Percentiles rank a stretch among this genome's conserved stretches.
phyloP scores from a whole-genome alignment of 2,329 filamentous ascomycete genomes.

The Domatiomyces catenatus region DNA sequence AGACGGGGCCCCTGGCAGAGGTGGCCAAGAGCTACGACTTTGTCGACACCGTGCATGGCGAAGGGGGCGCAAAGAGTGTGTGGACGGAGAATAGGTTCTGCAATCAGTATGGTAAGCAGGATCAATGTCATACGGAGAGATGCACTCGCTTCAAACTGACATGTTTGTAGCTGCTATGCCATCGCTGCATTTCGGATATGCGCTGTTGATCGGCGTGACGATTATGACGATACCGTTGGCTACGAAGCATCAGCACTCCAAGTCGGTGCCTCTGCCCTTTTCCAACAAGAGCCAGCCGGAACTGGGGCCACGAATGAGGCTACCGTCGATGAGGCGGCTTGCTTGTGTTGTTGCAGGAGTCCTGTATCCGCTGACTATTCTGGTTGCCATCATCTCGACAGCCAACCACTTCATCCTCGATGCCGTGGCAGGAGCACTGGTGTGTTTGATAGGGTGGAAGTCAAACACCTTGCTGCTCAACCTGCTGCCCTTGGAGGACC shows the following conservation, averaged over 20 bases:
- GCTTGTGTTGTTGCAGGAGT: conserved; percentile 39
- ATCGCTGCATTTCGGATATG: conserved; percentile 61
- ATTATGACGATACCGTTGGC: conserved; percentile 50
- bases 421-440: conserved; percentile 50
- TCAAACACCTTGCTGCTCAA: conserved; percentile 44
- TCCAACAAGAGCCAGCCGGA: conserved; percentile 18
- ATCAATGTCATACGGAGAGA: neutral
- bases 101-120: conserved; percentile 51
- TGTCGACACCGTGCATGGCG: conserved; percentile 43
- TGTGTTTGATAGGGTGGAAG: conserved; percentile 50
- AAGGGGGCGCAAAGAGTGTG: conserved; percentile 47
- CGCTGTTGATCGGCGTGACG: conserved; percentile 55
- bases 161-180: conserved; percentile 49
- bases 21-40: conserved; percentile 46
- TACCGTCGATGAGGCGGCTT: conserved; percentile 38
- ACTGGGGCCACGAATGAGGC: conserved; percentile 21
- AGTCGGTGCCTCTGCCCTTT: conserved; percentile 21
- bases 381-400: conserved; percentile 53
- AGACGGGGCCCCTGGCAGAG: conserved; percentile 39
- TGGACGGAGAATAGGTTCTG: conserved; percentile 61
- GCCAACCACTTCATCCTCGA: conserved; percentile 61
- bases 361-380: conserved; percentile 48
- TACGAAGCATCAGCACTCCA: conserved; percentile 35
- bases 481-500: conserved; percentile 50
- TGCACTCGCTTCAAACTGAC: neutral